Evolutionary conservation across 2,329 filamentous ascomycete genomes (phyloP).

Genomic region (Harringtonia aguacate): DNA sequence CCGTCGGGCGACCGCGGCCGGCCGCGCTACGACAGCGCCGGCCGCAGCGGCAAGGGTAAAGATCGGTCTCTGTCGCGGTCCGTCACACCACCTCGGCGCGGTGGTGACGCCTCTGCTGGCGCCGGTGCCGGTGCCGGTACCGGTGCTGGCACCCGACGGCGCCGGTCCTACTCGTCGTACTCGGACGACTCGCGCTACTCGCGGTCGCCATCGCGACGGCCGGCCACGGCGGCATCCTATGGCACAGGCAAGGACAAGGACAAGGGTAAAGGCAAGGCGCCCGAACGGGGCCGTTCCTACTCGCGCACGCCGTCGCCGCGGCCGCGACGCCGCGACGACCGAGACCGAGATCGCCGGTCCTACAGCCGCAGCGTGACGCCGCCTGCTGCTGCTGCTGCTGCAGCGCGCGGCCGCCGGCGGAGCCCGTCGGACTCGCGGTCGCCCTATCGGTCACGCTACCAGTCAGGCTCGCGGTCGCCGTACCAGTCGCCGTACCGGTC

Average conservation of each 20-base stretch:
- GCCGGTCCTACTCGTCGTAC: conserved; percentile 16
- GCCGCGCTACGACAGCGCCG: too few species aligned
- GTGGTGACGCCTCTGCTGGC: too few species aligned
- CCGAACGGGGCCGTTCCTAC: too few species aligned
- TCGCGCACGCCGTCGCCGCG: too few species aligned
- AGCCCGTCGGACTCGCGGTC: background rate
- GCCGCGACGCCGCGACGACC: too few species aligned
- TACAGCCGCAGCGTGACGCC: background rate
- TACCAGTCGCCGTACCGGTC: background rate
- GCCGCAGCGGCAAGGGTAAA: background rate
- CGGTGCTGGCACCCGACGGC: conserved; percentile 1
- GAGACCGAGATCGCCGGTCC: too few species aligned
- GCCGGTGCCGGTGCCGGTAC: too few species aligned
- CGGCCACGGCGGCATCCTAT: too few species aligned
- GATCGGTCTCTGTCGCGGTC: conserved; percentile 2
- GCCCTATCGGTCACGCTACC: background rate
- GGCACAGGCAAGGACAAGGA: too few species aligned
- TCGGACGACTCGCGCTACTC: conserved; percentile 10
- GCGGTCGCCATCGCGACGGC: conserved; percentile 3
- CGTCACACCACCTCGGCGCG: background rate
- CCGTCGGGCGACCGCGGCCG: conserved; percentile 9
- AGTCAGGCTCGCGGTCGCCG: background rate
- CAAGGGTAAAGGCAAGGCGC: too few species aligned
- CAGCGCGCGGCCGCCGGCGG: too few species aligned
- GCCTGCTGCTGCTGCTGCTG: too few species aligned